Percentiles rank a stretch among this genome's conserved stretches.
These are phyloP conservation scores for Diplodia sapinea DNA, from an alignment of 2,329 filamentous ascomycete genomes.

Conservation along the genomic window DNA sequence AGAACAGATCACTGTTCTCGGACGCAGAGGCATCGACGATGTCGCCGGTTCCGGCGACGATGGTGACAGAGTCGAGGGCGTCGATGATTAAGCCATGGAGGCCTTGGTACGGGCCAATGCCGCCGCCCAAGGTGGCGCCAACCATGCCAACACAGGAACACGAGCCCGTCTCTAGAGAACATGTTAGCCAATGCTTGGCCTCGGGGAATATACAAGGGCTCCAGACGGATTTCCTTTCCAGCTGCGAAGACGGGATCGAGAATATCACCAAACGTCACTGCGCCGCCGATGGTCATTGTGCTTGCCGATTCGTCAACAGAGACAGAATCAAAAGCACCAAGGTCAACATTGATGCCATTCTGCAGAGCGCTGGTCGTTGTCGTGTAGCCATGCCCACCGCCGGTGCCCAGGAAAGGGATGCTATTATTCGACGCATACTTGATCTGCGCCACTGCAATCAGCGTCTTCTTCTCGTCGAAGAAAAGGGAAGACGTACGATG, in stretches of 20 bases:
- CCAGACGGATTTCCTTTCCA: conserved; percentile 43
- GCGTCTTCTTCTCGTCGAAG: neutral
- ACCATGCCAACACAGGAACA: conserved; percentile 55
- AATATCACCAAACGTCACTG: conserved; percentile 39
- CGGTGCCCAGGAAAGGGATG: conserved; percentile 46
- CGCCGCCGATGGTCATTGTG: conserved; percentile 40
- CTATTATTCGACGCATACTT: neutral
- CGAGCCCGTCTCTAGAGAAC: neutral
- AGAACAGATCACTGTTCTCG: conserved; percentile 47
- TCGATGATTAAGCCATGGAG: conserved; percentile 46
- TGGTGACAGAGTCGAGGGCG: conserved; percentile 36
- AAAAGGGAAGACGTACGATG: neutral
- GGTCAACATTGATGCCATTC: conserved; percentile 43
- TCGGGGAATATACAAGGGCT: neutral
- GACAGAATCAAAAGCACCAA: conserved; percentile 41
- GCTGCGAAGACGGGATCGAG: conserved; percentile 38
- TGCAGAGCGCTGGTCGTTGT: conserved; percentile 37
- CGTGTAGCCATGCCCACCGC: conserved; percentile 45
- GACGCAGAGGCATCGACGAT: conserved; percentile 40
- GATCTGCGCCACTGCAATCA: neutral
- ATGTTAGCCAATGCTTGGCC: neutral
- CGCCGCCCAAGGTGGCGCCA: conserved; percentile 62
- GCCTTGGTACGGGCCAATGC: conserved; percentile 61
- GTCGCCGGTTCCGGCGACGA: conserved; percentile 43
- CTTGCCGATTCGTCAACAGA: conserved; percentile 35